phyloP scores from a whole-genome alignment of 139 green algal species.

The Limnomonas spitsbergensis region DNA sequence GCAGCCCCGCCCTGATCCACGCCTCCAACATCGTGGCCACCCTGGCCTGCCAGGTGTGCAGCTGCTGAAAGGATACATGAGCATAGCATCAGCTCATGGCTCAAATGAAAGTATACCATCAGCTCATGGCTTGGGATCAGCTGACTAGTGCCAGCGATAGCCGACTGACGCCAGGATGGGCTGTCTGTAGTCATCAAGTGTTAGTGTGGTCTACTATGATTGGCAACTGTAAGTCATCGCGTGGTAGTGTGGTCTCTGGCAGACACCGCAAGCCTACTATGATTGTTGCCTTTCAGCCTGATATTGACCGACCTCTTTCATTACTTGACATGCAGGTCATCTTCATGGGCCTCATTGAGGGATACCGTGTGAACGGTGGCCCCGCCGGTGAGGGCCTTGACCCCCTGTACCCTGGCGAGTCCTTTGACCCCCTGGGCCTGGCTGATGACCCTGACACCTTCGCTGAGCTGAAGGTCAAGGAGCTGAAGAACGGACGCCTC shows the following conservation, averaged over 20 bases:
- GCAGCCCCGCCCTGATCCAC: conserved; percentile 71
- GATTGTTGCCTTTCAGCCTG: neutral
- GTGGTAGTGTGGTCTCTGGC: no score
- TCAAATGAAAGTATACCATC: conserved; percentile 3
- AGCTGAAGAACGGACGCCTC: conserved; percentile 39
- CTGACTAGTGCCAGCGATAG: no score
- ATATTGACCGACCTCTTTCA: neutral
- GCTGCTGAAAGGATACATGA: neutral
- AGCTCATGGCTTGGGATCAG: neutral
- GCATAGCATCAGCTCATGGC: neutral
- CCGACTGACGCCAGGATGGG: neutral
- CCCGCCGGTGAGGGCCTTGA: conserved; percentile 58
- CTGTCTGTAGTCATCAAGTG: neutral
- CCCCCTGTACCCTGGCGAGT: conserved; percentile 59
- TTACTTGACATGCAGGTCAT: conserved; percentile 66
- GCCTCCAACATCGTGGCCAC: conserved; percentile 90
- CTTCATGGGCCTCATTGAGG: conserved; percentile 73
- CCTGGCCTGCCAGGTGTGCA: conserved; percentile 73
- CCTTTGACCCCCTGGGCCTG: conserved; percentile 90
- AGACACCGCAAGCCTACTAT: neutral
- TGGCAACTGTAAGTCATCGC: no score
- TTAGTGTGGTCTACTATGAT: no score
- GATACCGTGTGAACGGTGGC: conserved; percentile 69
- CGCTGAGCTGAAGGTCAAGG: conserved; percentile 76
- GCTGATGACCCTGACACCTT: conserved; percentile 93